Evolutionary conservation across 2,329 filamentous ascomycete species (phyloP).

Genomic region (Fusarium sp.): DNA sequence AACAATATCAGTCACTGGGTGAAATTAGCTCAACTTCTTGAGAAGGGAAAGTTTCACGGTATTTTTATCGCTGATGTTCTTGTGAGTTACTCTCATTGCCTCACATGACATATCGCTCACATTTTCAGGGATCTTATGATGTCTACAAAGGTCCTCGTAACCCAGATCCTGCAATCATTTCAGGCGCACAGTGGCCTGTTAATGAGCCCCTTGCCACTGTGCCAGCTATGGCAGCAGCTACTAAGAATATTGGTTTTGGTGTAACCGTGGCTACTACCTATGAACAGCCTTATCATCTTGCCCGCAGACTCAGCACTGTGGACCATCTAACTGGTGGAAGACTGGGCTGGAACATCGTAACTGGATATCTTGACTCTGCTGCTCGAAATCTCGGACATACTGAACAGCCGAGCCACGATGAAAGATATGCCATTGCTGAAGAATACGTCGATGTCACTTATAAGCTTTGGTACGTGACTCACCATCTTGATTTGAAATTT

Average conservation of each 20-base stretch:
- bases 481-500: fast-evolving
- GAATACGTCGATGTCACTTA: constrained; percentile 73
- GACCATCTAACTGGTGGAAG: constrained; percentile 75
- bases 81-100: constrained; percentile 35
- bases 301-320: constrained; percentile 71
- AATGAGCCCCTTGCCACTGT: constrained; percentile 74
- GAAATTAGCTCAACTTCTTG: constrained; percentile 67
- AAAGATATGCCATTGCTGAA: constrained; percentile 70
- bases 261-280: constrained; percentile 77
- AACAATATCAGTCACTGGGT: constrained; percentile 70
- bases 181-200: constrained; percentile 76
- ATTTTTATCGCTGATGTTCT: constrained; percentile 76
- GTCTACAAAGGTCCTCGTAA: constrained; percentile 67
- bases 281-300: constrained; percentile 76
- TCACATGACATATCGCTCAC: neutral
- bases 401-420: constrained; percentile 70
- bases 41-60: constrained; percentile 70
- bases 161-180: constrained; percentile 67
- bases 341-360: constrained; percentile 64
- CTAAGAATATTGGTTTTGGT: constrained; percentile 74
- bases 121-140: constrained; percentile 67
- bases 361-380: constrained; percentile 75
- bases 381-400: constrained; percentile 71
- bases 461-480: constrained; percentile 63
- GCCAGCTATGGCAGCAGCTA: constrained; percentile 76